Base-by-base conservation (phyloP, 768 basidiomycete genomes). In the Lentinula guzmanii region DNA sequence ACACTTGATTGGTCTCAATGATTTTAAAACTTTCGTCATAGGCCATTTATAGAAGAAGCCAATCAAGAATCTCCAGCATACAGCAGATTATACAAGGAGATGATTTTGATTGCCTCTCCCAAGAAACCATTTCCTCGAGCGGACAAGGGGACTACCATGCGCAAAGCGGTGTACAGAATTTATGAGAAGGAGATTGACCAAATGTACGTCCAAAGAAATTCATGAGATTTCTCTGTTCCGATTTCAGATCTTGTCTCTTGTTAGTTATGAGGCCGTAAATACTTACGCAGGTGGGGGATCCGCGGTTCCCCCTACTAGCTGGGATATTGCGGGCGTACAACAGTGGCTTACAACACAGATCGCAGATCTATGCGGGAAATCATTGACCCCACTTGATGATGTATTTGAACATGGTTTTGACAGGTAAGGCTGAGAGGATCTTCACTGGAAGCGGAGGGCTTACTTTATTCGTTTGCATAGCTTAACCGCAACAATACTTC, bases 71-170 rank as follows among this genome's bases (percentile, higher is more conserved):
- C 75, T 0, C 79, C 80, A 0, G 58, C 72, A 0, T 79, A 75
- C 53, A 79, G 78, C 60, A 70, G 77, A 28, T 72, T 81, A 11
- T 81, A 78, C 69, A 79, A 79, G 63, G 79, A 85, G 65, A 80
- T 84, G 80, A 79, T 85, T 42, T 48, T 83, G 28, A 65, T 82
- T n/a, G 71, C 79, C 0, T 67, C 70, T 4, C 65, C 66, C 0
- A 70, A 69, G 0, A 79, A 79, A 60, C 79, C 77, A 1, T 68
- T 83, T 42, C 69, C 75, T n/a, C 75, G 75, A 18, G 70, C 79
- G 1, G 76, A 70, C 0, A 85, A 84, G 64, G 79, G 79, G 2
- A 79, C 81, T 0, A 73, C 80, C 3, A 70, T 71, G 41, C 74
- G 76, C 51, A 78, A 77, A 59, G 74, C 72, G 4, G 73, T 77